phyloP scores from a whole-genome alignment of 2,329 filamentous ascomycete genomes.

The Aureobasidium sp. region DNA sequence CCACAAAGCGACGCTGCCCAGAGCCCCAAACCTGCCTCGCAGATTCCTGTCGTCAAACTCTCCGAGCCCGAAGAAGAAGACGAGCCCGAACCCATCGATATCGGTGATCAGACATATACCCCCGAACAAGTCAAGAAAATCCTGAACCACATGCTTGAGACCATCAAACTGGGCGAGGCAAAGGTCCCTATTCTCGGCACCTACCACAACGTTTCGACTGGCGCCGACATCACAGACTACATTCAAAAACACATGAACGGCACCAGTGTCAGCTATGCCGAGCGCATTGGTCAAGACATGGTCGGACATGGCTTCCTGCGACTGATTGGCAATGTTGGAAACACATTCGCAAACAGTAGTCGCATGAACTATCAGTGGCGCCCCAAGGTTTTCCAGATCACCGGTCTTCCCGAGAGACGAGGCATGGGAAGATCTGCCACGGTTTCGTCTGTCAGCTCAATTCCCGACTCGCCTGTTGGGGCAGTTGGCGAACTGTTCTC shows the following conservation, averaged over 20 bases:
- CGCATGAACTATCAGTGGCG: conserved; percentile 98
- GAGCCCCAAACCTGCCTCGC: conserved; percentile 41
- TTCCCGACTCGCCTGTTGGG: conserved; percentile 54
- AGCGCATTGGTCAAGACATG: conserved; percentile 90
- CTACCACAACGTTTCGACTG: conserved; percentile 86
- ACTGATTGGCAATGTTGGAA: conserved; percentile 89
- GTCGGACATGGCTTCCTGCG: conserved; percentile 79
- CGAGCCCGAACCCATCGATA: conserved; percentile 80
- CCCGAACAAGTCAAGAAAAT: conserved; percentile 89
- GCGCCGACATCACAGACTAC: conserved; percentile 92
- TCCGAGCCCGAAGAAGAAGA: conserved; percentile 53
- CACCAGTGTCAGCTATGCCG: conserved; percentile 79
- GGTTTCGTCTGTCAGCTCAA: conserved; percentile 44
- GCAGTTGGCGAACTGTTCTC: conserved; percentile 82
- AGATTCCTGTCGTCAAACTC: conserved; percentile 75
- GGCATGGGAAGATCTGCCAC: conserved; percentile 69
- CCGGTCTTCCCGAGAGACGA: conserved; percentile 86
- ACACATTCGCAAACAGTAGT: conserved; percentile 92
- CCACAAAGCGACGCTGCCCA: conserved; percentile 49
- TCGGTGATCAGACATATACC: conserved; percentile 81
- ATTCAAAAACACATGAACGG: conserved; percentile 81
- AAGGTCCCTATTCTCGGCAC: conserved; percentile 94
- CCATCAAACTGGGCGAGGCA: conserved; percentile 78
- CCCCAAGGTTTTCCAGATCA: conserved; percentile 79
- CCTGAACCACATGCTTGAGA: conserved; percentile 75